A percentile compares a stretch with the other conserved stretches of the same genome.
These are phyloP conservation scores for Alternaria tenuissima DNA, from an alignment of 2,329 filamentous ascomycete genomes.

Conservation along the genomic window DNA sequence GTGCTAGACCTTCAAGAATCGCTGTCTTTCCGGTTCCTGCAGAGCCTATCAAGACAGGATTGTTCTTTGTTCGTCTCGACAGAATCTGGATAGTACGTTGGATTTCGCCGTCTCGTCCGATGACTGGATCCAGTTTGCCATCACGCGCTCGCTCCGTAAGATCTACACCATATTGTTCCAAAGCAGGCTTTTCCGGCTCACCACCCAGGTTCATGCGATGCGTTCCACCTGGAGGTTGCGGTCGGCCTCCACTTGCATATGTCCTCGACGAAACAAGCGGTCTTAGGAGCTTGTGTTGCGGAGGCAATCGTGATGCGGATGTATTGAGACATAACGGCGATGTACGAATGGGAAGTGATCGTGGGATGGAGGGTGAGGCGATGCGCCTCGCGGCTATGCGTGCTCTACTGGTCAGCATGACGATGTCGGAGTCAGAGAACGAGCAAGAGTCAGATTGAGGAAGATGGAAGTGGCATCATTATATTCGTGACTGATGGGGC, in stretches of 20 bases:
- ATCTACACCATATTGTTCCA: slow-evolving; percentile 92
- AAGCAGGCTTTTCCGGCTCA: slow-evolving; percentile 79
- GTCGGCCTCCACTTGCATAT: slow-evolving; percentile 69
- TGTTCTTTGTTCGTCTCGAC: slow-evolving; percentile 93
- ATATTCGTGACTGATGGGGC: slow-evolving; percentile 33
- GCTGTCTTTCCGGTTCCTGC: slow-evolving; percentile 95
- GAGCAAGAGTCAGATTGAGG: slow-evolving; percentile 2
- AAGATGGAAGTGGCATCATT: slow-evolving; percentile 23
- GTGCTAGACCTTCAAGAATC: slow-evolving; percentile 86
- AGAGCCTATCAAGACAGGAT: slow-evolving; percentile 90
- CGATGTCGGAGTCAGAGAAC: slow-evolving; percentile 17
- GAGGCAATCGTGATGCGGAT: slow-evolving; percentile 18
- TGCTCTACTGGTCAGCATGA: slow-evolving; percentile 49
- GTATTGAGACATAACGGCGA: slow-evolving; percentile 35
- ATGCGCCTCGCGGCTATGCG: slow-evolving; percentile 48
- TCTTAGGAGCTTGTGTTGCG: slow-evolving; percentile 24
- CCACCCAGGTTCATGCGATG: slow-evolving; percentile 90
- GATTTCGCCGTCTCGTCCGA: slow-evolving; percentile 90
- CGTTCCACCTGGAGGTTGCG: slow-evolving; percentile 89
- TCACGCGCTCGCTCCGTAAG: slow-evolving; percentile 83
- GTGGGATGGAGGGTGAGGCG: slow-evolving; percentile 24
- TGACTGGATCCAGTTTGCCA: slow-evolving; percentile 94
- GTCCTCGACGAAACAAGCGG: slow-evolving; percentile 57
- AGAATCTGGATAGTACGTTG: slow-evolving; percentile 94
- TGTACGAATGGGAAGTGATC: slow-evolving; percentile 25